These are phyloP conservation scores for Salix arbutifolia DNA, from an alignment of 345 rosid species.

Conservation along the genomic window DNA sequence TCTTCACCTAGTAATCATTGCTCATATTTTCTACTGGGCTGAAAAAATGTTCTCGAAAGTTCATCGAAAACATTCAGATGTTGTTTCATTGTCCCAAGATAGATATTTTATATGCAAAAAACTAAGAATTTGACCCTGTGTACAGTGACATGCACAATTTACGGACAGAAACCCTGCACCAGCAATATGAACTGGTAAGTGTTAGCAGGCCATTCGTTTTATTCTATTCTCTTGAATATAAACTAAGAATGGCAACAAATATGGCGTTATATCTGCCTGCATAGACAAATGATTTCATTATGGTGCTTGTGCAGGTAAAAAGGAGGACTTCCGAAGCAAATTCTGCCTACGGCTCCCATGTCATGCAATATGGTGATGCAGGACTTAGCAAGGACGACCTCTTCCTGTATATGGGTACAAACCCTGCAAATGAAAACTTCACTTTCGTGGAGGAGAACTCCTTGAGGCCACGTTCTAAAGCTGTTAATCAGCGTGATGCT, in stretches of 20 bases:
- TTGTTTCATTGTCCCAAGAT: neutral
- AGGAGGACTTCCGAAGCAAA: slow-evolving; percentile 53
- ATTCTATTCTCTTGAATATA: neutral
- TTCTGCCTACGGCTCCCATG: slow-evolving; percentile 74
- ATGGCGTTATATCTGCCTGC: neutral
- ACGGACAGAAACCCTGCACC: slow-evolving; percentile 67
- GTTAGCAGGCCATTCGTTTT: neutral
- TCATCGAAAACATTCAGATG: neutral
- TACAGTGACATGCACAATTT: slow-evolving; percentile 85
- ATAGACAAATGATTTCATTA: neutral
- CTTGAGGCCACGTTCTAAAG: slow-evolving; percentile 52
- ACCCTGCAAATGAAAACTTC: slow-evolving; percentile 88
- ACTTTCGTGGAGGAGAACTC: slow-evolving; percentile 66
- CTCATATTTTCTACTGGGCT: neutral
- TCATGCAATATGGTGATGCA: slow-evolving; percentile 88
- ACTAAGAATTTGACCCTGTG: slow-evolving; percentile 11
- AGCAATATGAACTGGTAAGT: slow-evolving; percentile 87
- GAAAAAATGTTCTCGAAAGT: neutral
- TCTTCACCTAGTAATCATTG: neutral
- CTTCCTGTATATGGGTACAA: slow-evolving; percentile 73
- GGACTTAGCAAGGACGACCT: slow-evolving; percentile 50
- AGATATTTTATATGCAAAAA: neutral
- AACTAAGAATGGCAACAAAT: neutral
- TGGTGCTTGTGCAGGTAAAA: slow-evolving; percentile 58
- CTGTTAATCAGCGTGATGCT: slow-evolving; percentile 94